phyloP scores from a whole-genome alignment of 495 filamentous ascomycete species.

The Annulohypoxylon nitens region DNA sequence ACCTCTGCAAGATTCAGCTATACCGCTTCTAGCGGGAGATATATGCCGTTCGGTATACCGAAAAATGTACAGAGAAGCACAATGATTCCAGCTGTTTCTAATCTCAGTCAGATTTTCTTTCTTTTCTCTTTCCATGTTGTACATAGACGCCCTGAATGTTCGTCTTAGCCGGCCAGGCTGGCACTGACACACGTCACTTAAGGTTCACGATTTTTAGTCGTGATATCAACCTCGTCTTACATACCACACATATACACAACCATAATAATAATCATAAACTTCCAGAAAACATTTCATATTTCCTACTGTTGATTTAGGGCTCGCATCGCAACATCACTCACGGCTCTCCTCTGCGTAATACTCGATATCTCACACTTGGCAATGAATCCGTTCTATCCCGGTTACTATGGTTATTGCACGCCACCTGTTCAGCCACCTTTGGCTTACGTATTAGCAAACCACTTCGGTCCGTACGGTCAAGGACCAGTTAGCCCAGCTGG shows the following conservation, averaged over 20 bases:
- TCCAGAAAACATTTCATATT: neutral
- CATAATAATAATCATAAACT: neutral
- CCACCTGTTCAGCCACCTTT: conserved; percentile 10
- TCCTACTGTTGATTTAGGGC: neutral
- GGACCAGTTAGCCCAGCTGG: conserved; percentile 21
- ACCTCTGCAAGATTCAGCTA: neutral
- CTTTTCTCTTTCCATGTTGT: neutral
- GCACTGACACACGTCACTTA: conserved; percentile 3
- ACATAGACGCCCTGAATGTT: conserved; percentile 2
- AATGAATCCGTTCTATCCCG: conserved; percentile 16
- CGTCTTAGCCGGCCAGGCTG: neutral
- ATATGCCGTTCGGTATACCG: neutral
- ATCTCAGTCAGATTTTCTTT: neutral
- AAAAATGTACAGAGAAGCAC: neutral
- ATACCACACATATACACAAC: neutral
- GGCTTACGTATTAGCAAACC: conserved; percentile 13
- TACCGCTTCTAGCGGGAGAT: neutral
- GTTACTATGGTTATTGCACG: neutral
- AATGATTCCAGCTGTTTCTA: conserved; percentile 8
- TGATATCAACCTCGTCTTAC: conserved; percentile 10
- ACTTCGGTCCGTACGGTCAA: conserved; percentile 30
- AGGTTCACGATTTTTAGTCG: conserved; percentile 5
- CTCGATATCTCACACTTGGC: neutral
- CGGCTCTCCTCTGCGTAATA: neutral
- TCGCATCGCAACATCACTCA: neutral